Evolutionary conservation across 495 filamentous ascomycete genomes (phyloP), one percentile per base, ranked within the genome.

Genomic region (Xylaria intraflava): DNA sequence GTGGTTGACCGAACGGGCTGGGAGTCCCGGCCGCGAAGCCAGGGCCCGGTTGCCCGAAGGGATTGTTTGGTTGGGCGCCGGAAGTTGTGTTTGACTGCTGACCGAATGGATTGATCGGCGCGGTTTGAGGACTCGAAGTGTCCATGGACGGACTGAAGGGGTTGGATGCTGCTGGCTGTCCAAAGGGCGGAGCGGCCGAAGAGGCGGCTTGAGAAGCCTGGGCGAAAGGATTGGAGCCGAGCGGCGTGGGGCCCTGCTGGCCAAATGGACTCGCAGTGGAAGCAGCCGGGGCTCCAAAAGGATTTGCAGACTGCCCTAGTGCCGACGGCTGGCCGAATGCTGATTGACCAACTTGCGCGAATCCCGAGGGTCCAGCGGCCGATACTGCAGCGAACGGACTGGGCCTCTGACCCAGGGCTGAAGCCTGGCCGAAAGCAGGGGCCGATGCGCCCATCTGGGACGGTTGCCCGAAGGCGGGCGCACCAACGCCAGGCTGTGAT

Each of bases 111-210:
- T 62, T 66, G 33, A 10, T 51, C 30, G 53, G 10, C 7, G 51
- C 38, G 7, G 53, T 14, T 22, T 24, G 41, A 14, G 58, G 61
- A 14, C 42, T n/a, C 6, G 58, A 62, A 22, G 61, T 66, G 23
- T 64, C 64, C 64, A 66, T 66, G 0, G 51, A 35, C 44, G 57
- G 56, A 27, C 38, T 52, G 45, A 67, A 69, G 10, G 62, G 62
- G 33, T 66, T 68, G 16, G 57, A 16, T 19, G 60, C 45, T 9
- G 54, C 53, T 14, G 64, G 61, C 27, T 72, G 66, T 24, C 65
- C 63, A 43, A 75, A 76, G 0, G 72, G 66, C 36, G 61, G 70
- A 41, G 65, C n/a, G 8, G 56, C 35, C 19, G 69, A 53, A 9
- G 60, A 43, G 9, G 49, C 43, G 27, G 57, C 24, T 3, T 43